These are phyloP conservation scores for Yarrowia deformans DNA, from an alignment of 805 yeast species.

Conservation along the genomic window DNA sequence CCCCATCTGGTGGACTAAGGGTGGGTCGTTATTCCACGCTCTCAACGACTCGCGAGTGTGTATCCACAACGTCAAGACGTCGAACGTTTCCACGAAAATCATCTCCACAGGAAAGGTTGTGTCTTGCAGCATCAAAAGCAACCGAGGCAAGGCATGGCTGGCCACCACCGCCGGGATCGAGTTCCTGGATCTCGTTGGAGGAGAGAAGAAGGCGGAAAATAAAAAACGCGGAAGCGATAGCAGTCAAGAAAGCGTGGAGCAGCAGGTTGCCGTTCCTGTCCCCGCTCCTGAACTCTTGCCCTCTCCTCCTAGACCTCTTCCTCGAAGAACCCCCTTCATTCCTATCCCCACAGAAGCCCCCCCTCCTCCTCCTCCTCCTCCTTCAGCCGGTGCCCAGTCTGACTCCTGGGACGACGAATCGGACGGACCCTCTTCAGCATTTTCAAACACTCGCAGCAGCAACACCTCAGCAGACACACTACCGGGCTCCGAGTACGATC, in stretches of 20 bases:
- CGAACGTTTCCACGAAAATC: slow-evolving; percentile 3
- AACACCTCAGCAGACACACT: slow-evolving; percentile 22
- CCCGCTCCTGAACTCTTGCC: background rate
- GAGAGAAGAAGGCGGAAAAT: slow-evolving; percentile 1
- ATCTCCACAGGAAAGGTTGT: slow-evolving; percentile 6
- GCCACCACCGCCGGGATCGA: slow-evolving; percentile 5
- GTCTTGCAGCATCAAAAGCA: slow-evolving; percentile 24
- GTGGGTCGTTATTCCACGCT: slow-evolving; percentile 23
- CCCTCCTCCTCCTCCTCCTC: slow-evolving; percentile 22
- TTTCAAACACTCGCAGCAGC: slow-evolving; percentile 31
- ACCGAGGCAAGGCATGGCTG: slow-evolving; percentile 30
- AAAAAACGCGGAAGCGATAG: slow-evolving; percentile 13
- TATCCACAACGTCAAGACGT: slow-evolving; percentile 29
- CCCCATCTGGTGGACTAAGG: slow-evolving; percentile 31
- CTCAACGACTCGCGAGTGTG: slow-evolving; percentile 27
- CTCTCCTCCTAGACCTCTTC: slow-evolving; percentile 18
- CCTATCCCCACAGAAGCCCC: slow-evolving; percentile 11
- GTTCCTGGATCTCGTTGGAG: slow-evolving; percentile 21
- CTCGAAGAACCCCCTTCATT: slow-evolving; percentile 4
- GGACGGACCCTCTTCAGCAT: slow-evolving; percentile 8
- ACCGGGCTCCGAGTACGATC: slow-evolving; percentile 7
- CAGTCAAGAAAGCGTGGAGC: background rate
- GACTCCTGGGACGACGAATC: slow-evolving; percentile 35
- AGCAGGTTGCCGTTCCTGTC: background rate
- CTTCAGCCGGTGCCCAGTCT: slow-evolving; percentile 14